Conservation (phyloP, 768 basidiomycete species). For the Boletus reticuloceps region DNA sequence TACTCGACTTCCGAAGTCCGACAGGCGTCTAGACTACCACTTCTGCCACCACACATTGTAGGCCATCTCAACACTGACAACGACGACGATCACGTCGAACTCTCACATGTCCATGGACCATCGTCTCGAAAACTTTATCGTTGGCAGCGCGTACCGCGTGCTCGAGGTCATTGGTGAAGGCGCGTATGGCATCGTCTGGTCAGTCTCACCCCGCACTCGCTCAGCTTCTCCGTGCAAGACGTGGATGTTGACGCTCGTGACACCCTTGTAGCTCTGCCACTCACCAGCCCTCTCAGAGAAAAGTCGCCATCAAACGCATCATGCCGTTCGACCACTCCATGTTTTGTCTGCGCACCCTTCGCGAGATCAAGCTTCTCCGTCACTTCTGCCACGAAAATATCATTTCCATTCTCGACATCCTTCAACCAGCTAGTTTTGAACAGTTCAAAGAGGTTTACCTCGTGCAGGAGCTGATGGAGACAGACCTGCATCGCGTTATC, state of each 20-base stretch:
- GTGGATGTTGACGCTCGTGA: not conserved
- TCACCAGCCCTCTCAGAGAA: conserved; percentile 72
- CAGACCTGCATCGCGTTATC: conserved; percentile 95
- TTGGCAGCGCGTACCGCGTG: conserved; percentile 61
- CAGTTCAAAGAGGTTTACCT: conserved; percentile 84
- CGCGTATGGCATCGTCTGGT: conserved; percentile 89
- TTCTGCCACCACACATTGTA: not conserved
- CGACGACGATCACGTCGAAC: conserved; percentile 4
- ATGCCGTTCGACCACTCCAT: conserved; percentile 93
- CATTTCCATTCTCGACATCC: conserved; percentile 93
- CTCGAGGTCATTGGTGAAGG: conserved; percentile 91
- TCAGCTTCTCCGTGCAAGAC: not conserved
- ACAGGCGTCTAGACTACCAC: not conserved
- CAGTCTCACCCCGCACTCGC: conserved; percentile 8
- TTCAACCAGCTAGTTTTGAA: conserved; percentile 72
- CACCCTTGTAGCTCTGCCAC: conserved; percentile 56
- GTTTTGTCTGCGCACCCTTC: conserved; percentile 81
- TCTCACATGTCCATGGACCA: conserved; percentile 24
- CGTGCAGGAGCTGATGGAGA: conserved; percentile 81
- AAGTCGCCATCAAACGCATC: conserved; percentile 96
- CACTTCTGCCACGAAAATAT: conserved; percentile 88
- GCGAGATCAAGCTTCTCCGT: conserved; percentile 91
- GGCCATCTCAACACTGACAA: conserved; percentile 4
- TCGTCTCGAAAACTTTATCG: conserved; percentile 45
- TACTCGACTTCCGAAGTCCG: conserved; percentile 22